Conservation (phyloP, 768 basidiomycete species). For the Phlegmacium glaucopus region DNA sequence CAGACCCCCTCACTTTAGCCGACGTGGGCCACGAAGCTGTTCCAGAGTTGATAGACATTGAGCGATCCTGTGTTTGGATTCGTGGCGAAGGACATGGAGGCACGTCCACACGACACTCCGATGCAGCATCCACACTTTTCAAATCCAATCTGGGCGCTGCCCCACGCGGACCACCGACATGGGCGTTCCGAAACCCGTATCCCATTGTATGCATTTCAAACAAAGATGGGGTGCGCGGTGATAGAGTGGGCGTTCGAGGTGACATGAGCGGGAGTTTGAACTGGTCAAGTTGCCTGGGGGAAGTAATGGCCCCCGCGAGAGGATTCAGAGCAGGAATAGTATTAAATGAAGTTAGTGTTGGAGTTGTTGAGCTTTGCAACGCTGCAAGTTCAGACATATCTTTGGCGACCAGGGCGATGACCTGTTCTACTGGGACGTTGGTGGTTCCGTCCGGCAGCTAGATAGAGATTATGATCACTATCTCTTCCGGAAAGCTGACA, state of each 20-base stretch:
- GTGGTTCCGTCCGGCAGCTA: slow-evolving; percentile 66
- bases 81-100: slow-evolving; percentile 11
- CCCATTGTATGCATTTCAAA: slow-evolving; percentile 29
- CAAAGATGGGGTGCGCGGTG: slow-evolving; percentile 25
- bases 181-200: slow-evolving; percentile 20
- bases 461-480: not conserved
- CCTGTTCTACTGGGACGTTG: slow-evolving; percentile 39
- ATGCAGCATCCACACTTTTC: slow-evolving; percentile 3
- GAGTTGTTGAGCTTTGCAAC: slow-evolving; percentile 19
- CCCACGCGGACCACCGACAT: slow-evolving; percentile 15
- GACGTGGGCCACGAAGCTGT: slow-evolving; percentile 20
- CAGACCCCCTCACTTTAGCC: not conserved
- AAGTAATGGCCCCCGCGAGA: slow-evolving; percentile 17
- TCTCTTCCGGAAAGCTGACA: not conserved
- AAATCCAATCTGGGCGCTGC: not conserved
- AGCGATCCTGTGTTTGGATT: not conserved
- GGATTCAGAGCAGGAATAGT: slow-evolving; percentile 22
- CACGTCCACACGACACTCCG: not conserved
- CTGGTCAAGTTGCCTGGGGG: slow-evolving; percentile 15
- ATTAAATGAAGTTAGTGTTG: slow-evolving; percentile 23
- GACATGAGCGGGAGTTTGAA: slow-evolving; percentile 23
- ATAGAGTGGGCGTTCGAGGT: slow-evolving; percentile 18
- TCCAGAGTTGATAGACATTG: slow-evolving; percentile 10
- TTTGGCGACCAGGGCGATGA: slow-evolving; percentile 75
- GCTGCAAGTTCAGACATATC: slow-evolving; percentile 36